Evolutionary conservation across 768 basidiomycete genomes (phyloP).

Genomic region (Gloeostereum incarnatum): DNA sequence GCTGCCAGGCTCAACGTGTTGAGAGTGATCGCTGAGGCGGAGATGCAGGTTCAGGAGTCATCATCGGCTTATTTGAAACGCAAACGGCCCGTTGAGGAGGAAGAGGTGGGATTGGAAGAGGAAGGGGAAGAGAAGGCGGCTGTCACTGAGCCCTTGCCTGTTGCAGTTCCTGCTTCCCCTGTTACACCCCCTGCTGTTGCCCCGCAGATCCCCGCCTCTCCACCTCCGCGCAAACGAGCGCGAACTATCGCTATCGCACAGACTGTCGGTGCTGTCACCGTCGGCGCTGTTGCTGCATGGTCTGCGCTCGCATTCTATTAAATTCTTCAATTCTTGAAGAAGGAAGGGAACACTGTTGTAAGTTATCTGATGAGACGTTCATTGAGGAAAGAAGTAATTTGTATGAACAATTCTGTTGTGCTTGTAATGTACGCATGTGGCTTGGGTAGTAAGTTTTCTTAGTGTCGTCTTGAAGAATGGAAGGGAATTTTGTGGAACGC

Average conservation of each 20-base stretch:
- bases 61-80: slow-evolving; percentile 40
- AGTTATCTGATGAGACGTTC: too few relatives aligned
- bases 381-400: too few relatives aligned
- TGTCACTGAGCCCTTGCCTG: slow-evolving; percentile 5
- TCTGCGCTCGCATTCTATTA: slow-evolving; percentile 60
- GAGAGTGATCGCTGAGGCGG: not conserved
- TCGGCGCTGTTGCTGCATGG: slow-evolving; percentile 70
- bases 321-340: too few relatives aligned
- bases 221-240: slow-evolving; percentile 34
- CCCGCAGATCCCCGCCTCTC: too few relatives aligned
- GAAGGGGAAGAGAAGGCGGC: slow-evolving; percentile 22
- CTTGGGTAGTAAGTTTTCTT: too few relatives aligned
- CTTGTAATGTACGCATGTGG: too few relatives aligned
- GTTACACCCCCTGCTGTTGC: too few relatives aligned
- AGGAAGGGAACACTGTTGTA: too few relatives aligned
- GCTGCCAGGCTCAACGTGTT: not conserved
- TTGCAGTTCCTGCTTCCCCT: slow-evolving; percentile 4
- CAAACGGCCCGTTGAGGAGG: slow-evolving; percentile 41
- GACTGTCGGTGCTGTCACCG: slow-evolving; percentile 51
- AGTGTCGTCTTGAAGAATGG: too few relatives aligned
- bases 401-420: too few relatives aligned
- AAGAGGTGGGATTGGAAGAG: slow-evolving; percentile 15
- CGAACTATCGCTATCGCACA: slow-evolving; percentile 36
- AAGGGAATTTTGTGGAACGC: too few relatives aligned
- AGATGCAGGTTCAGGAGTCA: not conserved